Evolutionary conservation across 768 basidiomycete genomes (phyloP), one percentile per base, ranked within the genome.

Genomic region (Pisolithus albus): DNA sequence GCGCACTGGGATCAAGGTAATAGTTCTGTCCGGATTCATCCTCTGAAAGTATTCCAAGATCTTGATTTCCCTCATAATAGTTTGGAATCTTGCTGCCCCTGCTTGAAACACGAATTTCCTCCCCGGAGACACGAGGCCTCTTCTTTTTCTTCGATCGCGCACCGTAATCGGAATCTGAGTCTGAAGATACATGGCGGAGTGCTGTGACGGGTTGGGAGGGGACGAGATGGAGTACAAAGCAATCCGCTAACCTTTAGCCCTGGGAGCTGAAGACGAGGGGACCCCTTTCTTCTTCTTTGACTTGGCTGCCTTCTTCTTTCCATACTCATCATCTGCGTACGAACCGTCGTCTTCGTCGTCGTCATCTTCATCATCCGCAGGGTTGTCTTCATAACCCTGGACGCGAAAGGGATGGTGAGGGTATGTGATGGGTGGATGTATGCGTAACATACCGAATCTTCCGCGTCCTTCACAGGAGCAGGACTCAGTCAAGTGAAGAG

Each of bases 121-220:
- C 85, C 15, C 72, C 75, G 15, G 82, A 75, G 42, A 55, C 67
- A 58, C 63, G 77, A 53, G 71, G 68, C 62, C 78, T 82, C 73
- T 85, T 89, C 78, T 90, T 92, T 74, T 86, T 90, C 78, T 88
- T 90, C 59, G 89, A 80, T 51, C 86, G 84, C 30, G 86, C 79
- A 41, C 88, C 90, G 60, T 91, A 92, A 61, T 92, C 90, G 3
- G 88, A 91, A 67, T 88, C 88, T 11, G 88, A 89, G 69, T 89
- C 88, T 42, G 87, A 88, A 40, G 72, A 74, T 40, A 78, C 77
- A 26, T 78, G 80, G 44, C 83, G 84, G 47, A 72, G 69, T 54
- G 76, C 68, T 52, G 52, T 55, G 46, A 56, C 50, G 46, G 50
- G 46, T 49, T 45, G n/a, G 16, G 24, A 45, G 30, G 57, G 24